Base-by-base conservation (phyloP, 352 stramenopile genomes). In the Phytophthora podocarpi region DNA sequence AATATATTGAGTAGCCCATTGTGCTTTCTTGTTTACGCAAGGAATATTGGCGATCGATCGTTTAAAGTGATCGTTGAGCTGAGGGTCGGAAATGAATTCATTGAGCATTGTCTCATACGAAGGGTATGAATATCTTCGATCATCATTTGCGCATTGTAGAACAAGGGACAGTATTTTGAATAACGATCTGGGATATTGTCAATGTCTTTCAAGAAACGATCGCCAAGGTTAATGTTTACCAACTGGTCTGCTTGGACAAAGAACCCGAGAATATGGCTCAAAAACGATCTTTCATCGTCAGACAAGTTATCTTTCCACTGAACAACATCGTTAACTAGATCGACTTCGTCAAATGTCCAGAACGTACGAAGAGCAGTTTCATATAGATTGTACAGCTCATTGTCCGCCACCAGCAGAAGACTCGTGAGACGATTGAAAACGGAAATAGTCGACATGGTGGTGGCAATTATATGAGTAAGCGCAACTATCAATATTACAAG, bases 101-200 rank as follows among this genome's bases (percentile, higher is more conserved):
- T 35, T 35, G 30, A 35, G 30, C 30, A 35, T 35, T 7, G 30
- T 11, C 30, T 35, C 11, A 35, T 35, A 35, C 30, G 7, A 7
- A 35, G 30, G 7, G 30, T 35, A 35, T 35, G 30, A 12, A 35
- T 35, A 11, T 35, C 30, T 35, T 35, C 30, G 30, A 35, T 35
- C 72, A 98, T 98, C 15, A 98, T 74, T 1, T 98, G 72, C 41
- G 72, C 91, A 67, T 98, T 26, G 39, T 27, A 27, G 39, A 46
- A 26, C 21, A 46, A 18, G 97, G 11, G 96, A 92, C 76, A 98
- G 92, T 98, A 66, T 97, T 97, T 67, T 98, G 92, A 27, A 98
- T 97, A 15, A 91, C 92, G 73, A 98, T 98, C 76, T 98, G 94
- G 64, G 98, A 98, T 5, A 82, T 74, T 57, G 95, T 90, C 92